Base-by-base conservation (phyloP, 2,329 filamentous ascomycete species). In the Arachnopeziza araneosa region DNA sequence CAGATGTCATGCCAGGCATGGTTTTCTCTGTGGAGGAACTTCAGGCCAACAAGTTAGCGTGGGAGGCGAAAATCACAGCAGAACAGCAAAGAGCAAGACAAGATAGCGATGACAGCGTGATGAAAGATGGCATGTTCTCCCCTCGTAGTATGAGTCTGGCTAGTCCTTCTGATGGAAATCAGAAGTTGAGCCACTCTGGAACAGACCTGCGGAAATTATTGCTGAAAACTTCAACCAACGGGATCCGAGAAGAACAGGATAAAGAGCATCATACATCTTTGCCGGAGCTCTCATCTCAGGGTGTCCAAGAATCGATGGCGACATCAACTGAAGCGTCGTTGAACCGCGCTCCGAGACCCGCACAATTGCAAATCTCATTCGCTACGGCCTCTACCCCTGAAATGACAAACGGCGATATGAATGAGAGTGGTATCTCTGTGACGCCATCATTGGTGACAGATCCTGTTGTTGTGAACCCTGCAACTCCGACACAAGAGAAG, bases 1-100 rank as follows among this genome's bases (percentile, higher is more conserved):
- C 90, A 30, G 90, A 96, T 67, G 83, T 98, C 44, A 82, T 98
- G 70, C 93, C 95, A 1, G 84, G 83, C 23, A 90, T 98, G 85
- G 79, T 81, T 55, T 97, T 96, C 74, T 90, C 88, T 14, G 87
- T 96, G 14, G 84, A 89, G 24, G 91, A 96, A 74, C 86, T 98
- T 24, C 80, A 89, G 55, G 77, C 77, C 60, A 98, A 98, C 74
- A 90, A 88, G 73, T 75, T 76, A 1, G 79, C 87, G 6, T 98
- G 96, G 82, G 83, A 90, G 67, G 76, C 77, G 54, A 85, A 82
- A 64, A 83, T 93, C 50, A 79, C 82, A 48, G 79, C 86, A 55
- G 87, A 89, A 30, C 26, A 30, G 66, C 84, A 86, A 70, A 69
- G 57, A 56, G 26, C 49, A 9, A 66, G 63, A 44, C 60, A 65